Percentiles rank a stretch among this genome's conserved stretches.
Evolutionary conservation across 495 filamentous ascomycete species (phyloP).

Genomic region (Hypoxylon cercidicola): DNA sequence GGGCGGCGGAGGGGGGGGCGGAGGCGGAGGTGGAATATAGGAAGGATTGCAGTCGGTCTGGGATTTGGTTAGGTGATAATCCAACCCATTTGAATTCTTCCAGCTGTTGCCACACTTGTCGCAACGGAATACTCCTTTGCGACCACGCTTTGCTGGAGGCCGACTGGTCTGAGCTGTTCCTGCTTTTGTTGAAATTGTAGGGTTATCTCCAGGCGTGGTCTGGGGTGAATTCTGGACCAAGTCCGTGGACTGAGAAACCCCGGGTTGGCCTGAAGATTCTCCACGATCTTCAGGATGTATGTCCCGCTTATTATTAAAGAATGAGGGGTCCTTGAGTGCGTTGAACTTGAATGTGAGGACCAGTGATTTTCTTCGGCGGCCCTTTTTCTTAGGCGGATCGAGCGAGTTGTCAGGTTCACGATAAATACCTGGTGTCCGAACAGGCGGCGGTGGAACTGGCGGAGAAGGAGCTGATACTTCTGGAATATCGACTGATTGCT

Average conservation of each 20-base stretch:
- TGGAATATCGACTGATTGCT: background rate
- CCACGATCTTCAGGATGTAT: background rate
- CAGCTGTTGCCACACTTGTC: conserved; percentile 59
- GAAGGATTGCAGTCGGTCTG: conserved; percentile 61
- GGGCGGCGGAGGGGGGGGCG: conserved; percentile 29
- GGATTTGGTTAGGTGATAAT: conserved; percentile 63
- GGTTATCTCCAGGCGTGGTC: background rate
- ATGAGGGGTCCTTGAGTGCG: conserved; percentile 42
- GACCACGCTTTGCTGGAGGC: conserved; percentile 11
- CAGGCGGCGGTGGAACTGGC: conserved; percentile 1
- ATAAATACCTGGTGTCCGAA: conserved; percentile 41
- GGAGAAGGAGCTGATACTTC: background rate
- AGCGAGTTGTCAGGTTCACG: conserved; percentile 41
- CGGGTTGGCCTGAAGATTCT: background rate
- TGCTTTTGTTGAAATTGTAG: conserved; percentile 12
- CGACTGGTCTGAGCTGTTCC: conserved; percentile 19
- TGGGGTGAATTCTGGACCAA: background rate
- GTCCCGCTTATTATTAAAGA: conserved; percentile 12
- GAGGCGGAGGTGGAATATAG: conserved; percentile 48
- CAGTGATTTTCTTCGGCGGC: conserved; percentile 45
- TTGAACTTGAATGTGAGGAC: conserved; percentile 49
- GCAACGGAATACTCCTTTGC: conserved; percentile 44
- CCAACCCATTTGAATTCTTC: conserved; percentile 63
- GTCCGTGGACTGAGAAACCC: background rate
- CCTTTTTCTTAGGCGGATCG: conserved; percentile 42